phyloP scores from a whole-genome alignment of 2,329 filamentous ascomycete genomes.

The Salinomyces thailandicus region DNA sequence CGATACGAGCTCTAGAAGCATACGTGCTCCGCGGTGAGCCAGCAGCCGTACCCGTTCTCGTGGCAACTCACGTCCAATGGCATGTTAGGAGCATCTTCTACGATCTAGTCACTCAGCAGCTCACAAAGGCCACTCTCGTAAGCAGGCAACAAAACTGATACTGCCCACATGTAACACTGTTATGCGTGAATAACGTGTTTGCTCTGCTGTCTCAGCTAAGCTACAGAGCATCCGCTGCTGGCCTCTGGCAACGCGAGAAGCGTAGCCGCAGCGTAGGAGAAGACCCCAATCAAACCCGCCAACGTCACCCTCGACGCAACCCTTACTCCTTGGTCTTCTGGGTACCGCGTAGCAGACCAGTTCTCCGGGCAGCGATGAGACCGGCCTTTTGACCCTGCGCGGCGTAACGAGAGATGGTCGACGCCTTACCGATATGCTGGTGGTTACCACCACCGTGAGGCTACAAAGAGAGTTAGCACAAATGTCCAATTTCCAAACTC shows the following conservation, averaged over 20 bases:
- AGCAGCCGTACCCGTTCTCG: too few species aligned
- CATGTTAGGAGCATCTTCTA: too few species aligned
- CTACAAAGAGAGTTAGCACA: constrained; percentile 24
- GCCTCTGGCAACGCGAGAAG: constrained; percentile 8
- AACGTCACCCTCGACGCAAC: constrained; percentile 17
- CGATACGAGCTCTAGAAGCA: too few species aligned
- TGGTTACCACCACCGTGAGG: constrained; percentile 79
- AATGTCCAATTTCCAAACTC: background rate
- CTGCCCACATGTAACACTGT: too few species aligned
- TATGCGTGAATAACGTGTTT: background rate
- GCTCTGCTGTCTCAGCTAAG: constrained; percentile 9
- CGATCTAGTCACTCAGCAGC: too few species aligned
- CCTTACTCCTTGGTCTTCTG: constrained; percentile 91
- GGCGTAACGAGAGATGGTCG: constrained; percentile 97
- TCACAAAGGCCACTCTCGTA: too few species aligned
- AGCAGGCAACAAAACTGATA: too few species aligned
- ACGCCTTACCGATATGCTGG: constrained; percentile 99
- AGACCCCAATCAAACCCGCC: constrained; percentile 23
- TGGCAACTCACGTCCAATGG: too few species aligned
- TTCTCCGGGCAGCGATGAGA: constrained; percentile 99
- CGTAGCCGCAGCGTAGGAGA: constrained; percentile 15
- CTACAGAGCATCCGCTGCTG: constrained; percentile 16
- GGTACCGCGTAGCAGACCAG: constrained; percentile 99
- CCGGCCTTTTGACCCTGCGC: constrained; percentile 98
- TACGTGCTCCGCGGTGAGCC: too few species aligned